phyloP scores from a whole-genome alignment of 1,139 yeast species.

The Nakaseomyces glabratus region DNA sequence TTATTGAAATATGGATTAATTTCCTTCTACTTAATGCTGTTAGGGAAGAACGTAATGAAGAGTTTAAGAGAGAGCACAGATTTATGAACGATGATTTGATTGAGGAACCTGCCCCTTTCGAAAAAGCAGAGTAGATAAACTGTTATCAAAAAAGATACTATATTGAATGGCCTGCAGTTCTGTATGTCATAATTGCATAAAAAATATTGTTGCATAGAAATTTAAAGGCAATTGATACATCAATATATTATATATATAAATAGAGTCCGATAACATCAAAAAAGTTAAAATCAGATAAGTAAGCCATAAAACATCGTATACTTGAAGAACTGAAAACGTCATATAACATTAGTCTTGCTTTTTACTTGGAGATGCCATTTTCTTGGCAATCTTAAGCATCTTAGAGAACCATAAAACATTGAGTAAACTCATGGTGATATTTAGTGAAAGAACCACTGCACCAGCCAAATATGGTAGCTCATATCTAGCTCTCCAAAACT shows the following conservation, averaged over 20 bases:
- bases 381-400: slow-evolving; percentile 68
- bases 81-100: slow-evolving; percentile 12
- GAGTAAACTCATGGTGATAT: slow-evolving; percentile 53
- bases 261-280: background rate
- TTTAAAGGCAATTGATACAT: too few species aligned
- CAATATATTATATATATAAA: too few species aligned
- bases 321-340: background rate
- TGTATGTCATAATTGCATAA: too few species aligned
- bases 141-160: too few species aligned
- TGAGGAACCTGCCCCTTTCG: slow-evolving; percentile 10
- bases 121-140: slow-evolving; percentile 3
- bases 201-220: too few species aligned
- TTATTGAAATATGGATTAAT: slow-evolving; percentile 64
- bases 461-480: slow-evolving; percentile 40
- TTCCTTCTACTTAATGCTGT: slow-evolving; percentile 54
- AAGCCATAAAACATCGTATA: background rate
- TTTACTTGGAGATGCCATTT: slow-evolving; percentile 30
- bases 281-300: background rate
- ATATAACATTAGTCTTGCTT: background rate
- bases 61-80: slow-evolving; percentile 18
- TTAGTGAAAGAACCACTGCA: slow-evolving; percentile 44
- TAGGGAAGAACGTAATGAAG: slow-evolving; percentile 46
- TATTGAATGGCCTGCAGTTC: too few species aligned
- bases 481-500: slow-evolving; percentile 33
- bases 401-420: slow-evolving; percentile 63